Percentiles rank a stretch among this genome's conserved stretches.
Conservation (phyloP, 176 grass and related monocot species). For the Microstegium vimineum region DNA sequence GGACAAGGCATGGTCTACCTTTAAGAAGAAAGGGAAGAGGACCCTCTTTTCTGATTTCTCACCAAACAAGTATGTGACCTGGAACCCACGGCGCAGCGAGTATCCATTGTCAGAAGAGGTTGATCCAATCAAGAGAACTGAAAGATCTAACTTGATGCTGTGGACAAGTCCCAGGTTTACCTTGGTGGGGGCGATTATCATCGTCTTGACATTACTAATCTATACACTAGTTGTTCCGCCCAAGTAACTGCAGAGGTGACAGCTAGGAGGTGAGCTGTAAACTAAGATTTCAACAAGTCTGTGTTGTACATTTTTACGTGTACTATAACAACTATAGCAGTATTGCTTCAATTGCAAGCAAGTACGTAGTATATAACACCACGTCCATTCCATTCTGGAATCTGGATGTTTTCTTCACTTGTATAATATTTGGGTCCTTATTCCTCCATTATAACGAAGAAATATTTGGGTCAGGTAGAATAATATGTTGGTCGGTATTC, state of each 20-base stretch:
- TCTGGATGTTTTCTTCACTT: conserved; percentile 1
- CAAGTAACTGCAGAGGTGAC: conserved; percentile 54
- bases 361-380: conserved; percentile 10
- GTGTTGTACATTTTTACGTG: conserved; percentile 34
- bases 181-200: conserved; percentile 69
- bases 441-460: not conserved
- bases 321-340: conserved; percentile 6
- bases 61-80: conserved; percentile 82
- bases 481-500: not conserved
- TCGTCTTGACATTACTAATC: conserved; percentile 69
- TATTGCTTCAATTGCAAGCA: conserved; percentile 23
- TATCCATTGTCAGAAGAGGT: conserved; percentile 89
- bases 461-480: not conserved
- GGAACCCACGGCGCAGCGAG: conserved; percentile 70
- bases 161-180: conserved; percentile 96
- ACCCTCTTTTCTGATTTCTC: conserved; percentile 74
- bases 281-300: conserved; percentile 1
- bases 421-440: not conserved
- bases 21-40: conserved; percentile 75
- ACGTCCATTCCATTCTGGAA: not conserved
- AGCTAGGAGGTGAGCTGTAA: conserved; percentile 24
- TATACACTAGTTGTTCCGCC: conserved; percentile 68
- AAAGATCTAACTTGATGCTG: conserved; percentile 77
- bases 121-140: conserved; percentile 91
- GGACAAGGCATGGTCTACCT: conserved; percentile 88